Evolutionary conservation across 495 filamentous ascomycete species (phyloP).

Genomic region (Astrothelium subdiscretum): DNA sequence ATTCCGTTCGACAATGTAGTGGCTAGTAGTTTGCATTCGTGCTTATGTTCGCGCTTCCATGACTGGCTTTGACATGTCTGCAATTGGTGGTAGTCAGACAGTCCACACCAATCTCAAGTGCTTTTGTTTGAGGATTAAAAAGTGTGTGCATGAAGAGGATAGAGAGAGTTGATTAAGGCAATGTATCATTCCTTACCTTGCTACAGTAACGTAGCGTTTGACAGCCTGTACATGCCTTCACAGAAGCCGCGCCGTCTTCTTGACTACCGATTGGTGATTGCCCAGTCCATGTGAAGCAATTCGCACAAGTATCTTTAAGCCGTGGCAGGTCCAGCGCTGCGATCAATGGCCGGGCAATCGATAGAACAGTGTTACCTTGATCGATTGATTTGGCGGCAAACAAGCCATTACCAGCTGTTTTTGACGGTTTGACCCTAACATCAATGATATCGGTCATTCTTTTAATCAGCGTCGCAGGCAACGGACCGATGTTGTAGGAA

Average conservation of each 20-base stretch:
- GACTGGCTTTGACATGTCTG: conserved; percentile 51
- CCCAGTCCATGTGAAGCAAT: conserved; percentile 29
- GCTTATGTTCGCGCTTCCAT: conserved; percentile 49
- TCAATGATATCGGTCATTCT: not conserved
- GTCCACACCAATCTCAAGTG: not conserved
- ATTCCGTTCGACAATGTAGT: conserved; percentile 27
- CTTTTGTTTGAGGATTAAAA: not conserved
- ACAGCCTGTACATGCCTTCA: conserved; percentile 52
- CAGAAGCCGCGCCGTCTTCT: conserved; percentile 14
- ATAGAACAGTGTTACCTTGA: conserved; percentile 19
- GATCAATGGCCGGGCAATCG: conserved; percentile 22
- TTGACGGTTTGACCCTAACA: conserved; percentile 3
- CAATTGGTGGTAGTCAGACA: not conserved
- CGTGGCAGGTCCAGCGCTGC: conserved; percentile 19
- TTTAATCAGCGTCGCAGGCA: not conserved
- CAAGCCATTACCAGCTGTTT: conserved; percentile 21
- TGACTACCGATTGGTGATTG: conserved; percentile 14
- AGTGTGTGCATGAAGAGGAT: not conserved
- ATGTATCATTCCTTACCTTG: conserved; percentile 36
- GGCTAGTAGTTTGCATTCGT: conserved; percentile 46
- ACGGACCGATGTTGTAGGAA: too few species aligned
- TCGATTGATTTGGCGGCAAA: conserved; percentile 22
- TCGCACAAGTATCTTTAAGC: conserved; percentile 27
- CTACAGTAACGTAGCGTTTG: conserved; percentile 53
- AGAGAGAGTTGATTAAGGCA: not conserved